Evolutionary conservation across 2,329 filamentous ascomycete genomes (phyloP), one percentile per base, ranked within the genome.

Genomic region (Lasiodiplodia hormozganensis): DNA sequence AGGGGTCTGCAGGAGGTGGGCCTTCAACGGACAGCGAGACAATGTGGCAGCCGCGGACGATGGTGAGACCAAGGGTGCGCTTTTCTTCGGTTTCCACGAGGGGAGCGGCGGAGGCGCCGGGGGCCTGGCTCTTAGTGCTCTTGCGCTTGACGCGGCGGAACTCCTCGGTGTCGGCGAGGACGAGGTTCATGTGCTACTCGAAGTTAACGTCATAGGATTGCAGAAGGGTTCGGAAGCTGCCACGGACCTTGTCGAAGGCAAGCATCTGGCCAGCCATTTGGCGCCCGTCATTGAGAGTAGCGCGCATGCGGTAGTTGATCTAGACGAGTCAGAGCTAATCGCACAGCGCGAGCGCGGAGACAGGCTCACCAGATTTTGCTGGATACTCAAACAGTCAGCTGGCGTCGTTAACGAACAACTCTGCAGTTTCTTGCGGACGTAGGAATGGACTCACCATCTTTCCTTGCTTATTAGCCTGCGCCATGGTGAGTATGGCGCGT

Each of bases 271-370:
- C 96, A 51, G 94, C 94, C 90, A 99, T 96, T 82, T 97, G 93
- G 77, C 96, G 90, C 72, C 93, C 93, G 84, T 99, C 96, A 78
- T 93, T 93, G 80, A 99, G 87, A 68, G 94, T 98, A 72, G 97
- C 91, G 79, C 95, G 91, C 94, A 99, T 98, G 83, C 95, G 93
- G 87, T 97, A 98, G 86, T 99, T 98, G 87, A 99, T 97, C 96
- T 98, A 72, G 21, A 58, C 23, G 40, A 56, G 49, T 70, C 57
- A 54, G 74, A 78, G 69, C 76, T 71, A 71, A 21, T 7, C 5
- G 31, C 14, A 53, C 28, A 66, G 68, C 71, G 68, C 67, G 51
- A 69, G 53, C 62, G 70, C 62, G 47, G 69, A 66, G 53, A 66
- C 68, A 72, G 72, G 73, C 86, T 83, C 85, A 90, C 88, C 79